Evolutionary conservation across 257 asterid genomes (phyloP).

Genomic region (Gentiana straminea): DNA sequence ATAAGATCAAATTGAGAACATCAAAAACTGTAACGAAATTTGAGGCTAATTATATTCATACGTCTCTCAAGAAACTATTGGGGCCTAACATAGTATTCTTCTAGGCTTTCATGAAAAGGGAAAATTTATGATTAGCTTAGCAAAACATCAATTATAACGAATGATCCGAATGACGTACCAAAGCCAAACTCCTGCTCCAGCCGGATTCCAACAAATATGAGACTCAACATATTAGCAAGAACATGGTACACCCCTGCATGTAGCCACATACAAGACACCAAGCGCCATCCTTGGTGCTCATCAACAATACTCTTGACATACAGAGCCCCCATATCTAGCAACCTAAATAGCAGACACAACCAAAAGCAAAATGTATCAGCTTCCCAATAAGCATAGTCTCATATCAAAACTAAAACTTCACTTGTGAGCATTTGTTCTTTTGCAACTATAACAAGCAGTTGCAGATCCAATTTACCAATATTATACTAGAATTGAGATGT

Average conservation of each 20-base stretch:
- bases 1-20: no score
- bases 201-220: constrained; percentile 31
- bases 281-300: constrained; percentile 22
- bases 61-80: no score
- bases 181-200: constrained; percentile 47
- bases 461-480: no score
- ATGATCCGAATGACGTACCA: constrained; percentile 11
- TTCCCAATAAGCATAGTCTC: no score
- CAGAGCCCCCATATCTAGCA: constrained; percentile 30
- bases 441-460: no score
- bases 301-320: constrained; percentile 21
- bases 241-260: constrained; percentile 42
- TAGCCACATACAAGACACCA: constrained; percentile 34
- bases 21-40: no score
- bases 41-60: no score
- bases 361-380: not conserved
- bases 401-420: no score
- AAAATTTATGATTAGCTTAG: not conserved
- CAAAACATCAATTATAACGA: not conserved
- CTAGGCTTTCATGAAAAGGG: not conserved
- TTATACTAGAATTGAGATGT: no score
- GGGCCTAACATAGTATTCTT: not conserved
- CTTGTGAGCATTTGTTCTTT: no score
- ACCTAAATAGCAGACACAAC: constrained; percentile 8
- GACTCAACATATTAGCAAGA: constrained; percentile 40